Percentiles rank a stretch among this genome's conserved stretches.
phyloP scores from a whole-genome alignment of 2,329 filamentous ascomycete genomes.

The Colletotrichum spinosum region DNA sequence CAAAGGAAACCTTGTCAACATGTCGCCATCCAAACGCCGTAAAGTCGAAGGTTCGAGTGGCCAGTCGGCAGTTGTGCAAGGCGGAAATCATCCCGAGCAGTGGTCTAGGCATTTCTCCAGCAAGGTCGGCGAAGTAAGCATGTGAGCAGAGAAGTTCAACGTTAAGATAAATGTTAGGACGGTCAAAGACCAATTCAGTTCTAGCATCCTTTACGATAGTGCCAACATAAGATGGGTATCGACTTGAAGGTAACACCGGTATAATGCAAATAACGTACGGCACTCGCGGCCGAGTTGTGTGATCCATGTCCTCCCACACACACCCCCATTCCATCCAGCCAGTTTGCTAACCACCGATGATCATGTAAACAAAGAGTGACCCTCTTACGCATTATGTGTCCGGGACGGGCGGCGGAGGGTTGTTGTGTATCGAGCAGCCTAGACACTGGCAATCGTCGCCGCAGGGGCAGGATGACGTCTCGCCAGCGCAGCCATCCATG shows the following conservation, averaged over 20 bases:
- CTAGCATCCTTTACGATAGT: slow-evolving; percentile 8
- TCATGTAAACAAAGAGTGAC: background rate
- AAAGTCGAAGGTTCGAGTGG: too few relatives aligned
- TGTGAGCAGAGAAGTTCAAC: background rate
- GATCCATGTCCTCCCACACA: too few relatives aligned
- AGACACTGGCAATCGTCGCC: slow-evolving; percentile 70
- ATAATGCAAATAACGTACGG: slow-evolving; percentile 8
- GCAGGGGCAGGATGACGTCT: slow-evolving; percentile 64
- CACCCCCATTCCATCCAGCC: too few relatives aligned
- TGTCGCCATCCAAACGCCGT: too few relatives aligned
- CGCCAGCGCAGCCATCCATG: slow-evolving; percentile 60
- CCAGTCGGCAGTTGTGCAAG: too few relatives aligned
- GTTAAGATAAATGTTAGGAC: background rate
- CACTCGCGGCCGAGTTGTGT: too few relatives aligned
- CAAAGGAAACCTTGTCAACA: background rate
- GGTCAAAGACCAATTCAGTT: slow-evolving; percentile 9
- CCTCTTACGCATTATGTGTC: slow-evolving; percentile 15
- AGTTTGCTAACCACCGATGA: too few relatives aligned
- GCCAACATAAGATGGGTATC: slow-evolving; percentile 28
- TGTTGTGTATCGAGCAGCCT: slow-evolving; percentile 66
- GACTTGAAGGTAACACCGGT: slow-evolving; percentile 20
- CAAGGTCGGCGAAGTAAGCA: too few relatives aligned
- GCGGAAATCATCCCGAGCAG: too few relatives aligned
- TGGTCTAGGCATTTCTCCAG: too few relatives aligned
- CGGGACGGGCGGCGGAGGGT: slow-evolving; percentile 22